Base-by-base conservation (phyloP, 805 yeast genomes). In the Ogataea methylovora region DNA sequence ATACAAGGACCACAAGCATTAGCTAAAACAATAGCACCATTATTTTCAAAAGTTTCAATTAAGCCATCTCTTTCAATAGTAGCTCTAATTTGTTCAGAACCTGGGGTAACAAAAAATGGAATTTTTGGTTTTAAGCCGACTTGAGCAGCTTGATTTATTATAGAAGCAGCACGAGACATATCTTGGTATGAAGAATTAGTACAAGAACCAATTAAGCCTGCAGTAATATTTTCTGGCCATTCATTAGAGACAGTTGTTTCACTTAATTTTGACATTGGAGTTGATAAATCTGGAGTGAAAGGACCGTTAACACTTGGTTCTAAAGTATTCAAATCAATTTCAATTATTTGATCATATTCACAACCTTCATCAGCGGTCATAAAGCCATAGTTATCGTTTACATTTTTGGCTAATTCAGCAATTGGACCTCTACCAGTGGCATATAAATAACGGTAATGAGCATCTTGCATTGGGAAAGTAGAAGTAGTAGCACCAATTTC, bases 1-100 rank as follows among this genome's bases (percentile, higher is more conserved):
- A 88, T 88, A 76, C 97, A 88, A 58, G 97, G 97, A 56, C 97
- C 97, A 73, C 97, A 90, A 39, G 97, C 97, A 60, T 90, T 90
- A 42, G 97, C 97, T 58, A 90, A 71, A 36, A 90, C 97, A 41
- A 81, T 73, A 60, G 95, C 97, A 50, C 97, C 97, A 52, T 82
- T 84, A 54, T 85, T 86, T 57, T 80, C 78, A 65, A 90, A 87
- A 48, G 92, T 82, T 49, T 81, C 70, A 49, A 90, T 76, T 62
- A 84, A 81, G 43, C 97, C 97, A 62, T 90, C 97, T 64, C 95
- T 82, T 60, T 82, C 96, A 61, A 90, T 90, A 46, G 97, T 90
- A 46, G 97, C 97, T 69, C 97, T 84, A 49, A 90, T 84, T 70
- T 90, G 97, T 71, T 90, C 97, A 39, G 96, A 85, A 65, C 97